Evolutionary conservation across 2,329 filamentous ascomycete species (phyloP).

Genomic region (Pyrenochaeta sp.): DNA sequence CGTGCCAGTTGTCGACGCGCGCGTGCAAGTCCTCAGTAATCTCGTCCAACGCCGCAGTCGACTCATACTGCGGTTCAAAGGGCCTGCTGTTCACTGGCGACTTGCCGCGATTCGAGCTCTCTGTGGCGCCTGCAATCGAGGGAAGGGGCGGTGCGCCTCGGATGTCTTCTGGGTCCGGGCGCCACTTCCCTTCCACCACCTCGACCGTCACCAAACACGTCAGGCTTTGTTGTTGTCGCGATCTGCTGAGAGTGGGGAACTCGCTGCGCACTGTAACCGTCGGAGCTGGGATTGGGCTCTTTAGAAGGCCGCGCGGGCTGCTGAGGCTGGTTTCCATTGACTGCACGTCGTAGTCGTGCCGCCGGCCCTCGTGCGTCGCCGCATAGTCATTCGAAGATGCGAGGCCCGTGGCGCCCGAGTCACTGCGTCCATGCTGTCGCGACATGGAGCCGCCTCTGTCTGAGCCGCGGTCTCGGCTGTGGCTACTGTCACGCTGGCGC

Average conservation of each 20-base stretch:
- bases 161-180: constrained; percentile 81
- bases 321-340: constrained; percentile 89
- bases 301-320: constrained; percentile 72
- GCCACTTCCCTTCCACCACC: constrained; percentile 91
- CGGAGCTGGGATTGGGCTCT: constrained; percentile 89
- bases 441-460: constrained; percentile 49
- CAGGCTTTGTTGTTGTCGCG: constrained; percentile 90
- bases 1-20: constrained; percentile 99
- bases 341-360: constrained; percentile 94
- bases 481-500: constrained; percentile 48
- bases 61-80: constrained; percentile 69
- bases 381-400: constrained; percentile 81
- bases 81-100: constrained; percentile 64
- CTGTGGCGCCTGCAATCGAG: constrained; percentile 56
- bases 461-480: constrained; percentile 47
- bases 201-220: constrained; percentile 95
- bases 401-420: constrained; percentile 75
- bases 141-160: constrained; percentile 60
- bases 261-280: constrained; percentile 95
- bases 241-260: constrained; percentile 91
- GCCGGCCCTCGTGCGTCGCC: constrained; percentile 75
- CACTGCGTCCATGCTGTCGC: constrained; percentile 72
- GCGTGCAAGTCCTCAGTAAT: constrained; percentile 84
- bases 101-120: constrained; percentile 58
- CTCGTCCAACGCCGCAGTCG: constrained; percentile 77